These are phyloP conservation scores for Paraconiothyrium sp. DNA, from an alignment of 2,329 filamentous ascomycete genomes.

Conservation along the genomic window DNA sequence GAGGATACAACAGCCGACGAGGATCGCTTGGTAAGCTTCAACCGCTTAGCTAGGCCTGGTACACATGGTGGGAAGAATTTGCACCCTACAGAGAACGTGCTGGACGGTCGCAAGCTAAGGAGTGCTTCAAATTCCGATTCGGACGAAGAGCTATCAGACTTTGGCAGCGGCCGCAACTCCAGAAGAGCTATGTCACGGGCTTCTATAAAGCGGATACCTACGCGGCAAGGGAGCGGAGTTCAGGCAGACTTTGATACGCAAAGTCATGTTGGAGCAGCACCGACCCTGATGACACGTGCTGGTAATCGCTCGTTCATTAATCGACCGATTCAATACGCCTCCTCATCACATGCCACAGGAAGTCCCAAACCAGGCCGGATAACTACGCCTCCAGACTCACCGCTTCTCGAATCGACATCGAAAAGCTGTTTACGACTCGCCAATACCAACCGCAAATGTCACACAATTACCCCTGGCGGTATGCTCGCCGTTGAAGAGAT, in stretches of 20 bases:
- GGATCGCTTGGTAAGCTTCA: conserved; percentile 89
- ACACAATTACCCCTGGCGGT: conserved; percentile 74
- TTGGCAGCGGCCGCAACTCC: conserved; percentile 50
- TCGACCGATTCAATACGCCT: conserved; percentile 41
- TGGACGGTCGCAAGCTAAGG: conserved; percentile 64
- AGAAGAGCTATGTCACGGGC: conserved; percentile 51
- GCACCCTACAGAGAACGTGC: conserved; percentile 90
- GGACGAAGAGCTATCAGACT: conserved; percentile 49
- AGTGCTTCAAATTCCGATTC: conserved; percentile 46
- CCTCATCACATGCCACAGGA: conserved; percentile 48
- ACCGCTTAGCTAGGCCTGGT: conserved; percentile 67
- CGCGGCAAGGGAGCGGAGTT: conserved; percentile 52
- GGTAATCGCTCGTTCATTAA: conserved; percentile 43
- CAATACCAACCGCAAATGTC: conserved; percentile 64
- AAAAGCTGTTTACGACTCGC: conserved; percentile 59
- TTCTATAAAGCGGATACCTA: conserved; percentile 50
- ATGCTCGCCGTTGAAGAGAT: conserved; percentile 94
- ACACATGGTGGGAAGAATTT: conserved; percentile 80
- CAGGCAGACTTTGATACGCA: conserved; percentile 48
- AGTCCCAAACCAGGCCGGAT: conserved; percentile 46
- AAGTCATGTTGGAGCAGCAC: conserved; percentile 37
- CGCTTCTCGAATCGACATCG: conserved; percentile 38
- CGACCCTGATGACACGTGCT: conserved; percentile 39
- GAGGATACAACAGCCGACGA: conserved; percentile 91
- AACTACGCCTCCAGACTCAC: conserved; percentile 50